Conservation (phyloP, 2,329 filamentous ascomycete genomes). For the Clonostachys rosea region DNA sequence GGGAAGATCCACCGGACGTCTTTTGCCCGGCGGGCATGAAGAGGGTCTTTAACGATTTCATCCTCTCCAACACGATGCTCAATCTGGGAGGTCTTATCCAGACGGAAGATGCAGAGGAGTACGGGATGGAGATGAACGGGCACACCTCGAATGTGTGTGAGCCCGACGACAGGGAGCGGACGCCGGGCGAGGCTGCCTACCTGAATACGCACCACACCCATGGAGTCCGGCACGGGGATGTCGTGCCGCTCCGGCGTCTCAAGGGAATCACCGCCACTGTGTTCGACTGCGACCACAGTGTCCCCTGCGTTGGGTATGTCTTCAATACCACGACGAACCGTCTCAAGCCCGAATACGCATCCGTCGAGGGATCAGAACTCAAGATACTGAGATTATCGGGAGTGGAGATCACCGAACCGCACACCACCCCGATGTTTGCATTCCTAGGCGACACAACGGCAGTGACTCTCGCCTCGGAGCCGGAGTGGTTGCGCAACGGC, state of each 20-base stretch:
- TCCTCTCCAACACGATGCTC: constrained; percentile 33
- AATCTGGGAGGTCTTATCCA: constrained; percentile 30
- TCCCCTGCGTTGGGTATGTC: constrained; percentile 42
- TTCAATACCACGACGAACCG: constrained; percentile 31
- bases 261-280: constrained; percentile 31
- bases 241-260: constrained; percentile 24
- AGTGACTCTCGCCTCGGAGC: constrained; percentile 27
- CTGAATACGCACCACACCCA: constrained; percentile 33
- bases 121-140: background rate
- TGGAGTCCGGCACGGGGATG: constrained; percentile 25
- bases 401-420: constrained; percentile 29
- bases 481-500: constrained; percentile 27
- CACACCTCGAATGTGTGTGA: background rate
- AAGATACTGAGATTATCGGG: constrained; percentile 28
- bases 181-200: constrained; percentile 11
- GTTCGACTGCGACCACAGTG: constrained; percentile 39
- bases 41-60: constrained; percentile 29
- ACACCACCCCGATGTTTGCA: constrained; percentile 33
- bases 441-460: constrained; percentile 43
- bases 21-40: constrained; percentile 35
- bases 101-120: constrained; percentile 14
- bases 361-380: constrained; percentile 27
- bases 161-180: background rate
- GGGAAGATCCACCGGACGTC: constrained; percentile 38
- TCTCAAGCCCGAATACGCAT: constrained; percentile 28